Conservation (phyloP, 208 protist genomes). For the Leishmania major region DNA sequence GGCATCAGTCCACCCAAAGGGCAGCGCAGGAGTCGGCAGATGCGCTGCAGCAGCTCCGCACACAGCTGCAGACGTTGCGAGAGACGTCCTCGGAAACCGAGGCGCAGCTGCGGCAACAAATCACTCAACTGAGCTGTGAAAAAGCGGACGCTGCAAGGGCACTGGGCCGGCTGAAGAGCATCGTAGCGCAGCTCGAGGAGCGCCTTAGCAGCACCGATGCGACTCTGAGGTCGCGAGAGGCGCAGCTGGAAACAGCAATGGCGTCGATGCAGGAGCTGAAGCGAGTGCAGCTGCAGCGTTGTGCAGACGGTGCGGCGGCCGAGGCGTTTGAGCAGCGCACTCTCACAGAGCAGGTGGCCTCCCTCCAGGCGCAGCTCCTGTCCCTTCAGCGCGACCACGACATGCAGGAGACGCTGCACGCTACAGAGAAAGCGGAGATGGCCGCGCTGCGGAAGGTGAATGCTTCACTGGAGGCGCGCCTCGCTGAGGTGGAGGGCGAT, state of each 20-base stretch:
- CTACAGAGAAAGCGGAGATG: conserved; percentile 49
- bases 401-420: conserved; percentile 20
- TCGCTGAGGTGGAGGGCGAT: conserved; percentile 71
- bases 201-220: conserved; percentile 10
- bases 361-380: conserved; percentile 21
- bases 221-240: conserved; percentile 15
- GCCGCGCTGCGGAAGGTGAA: conserved; percentile 69
- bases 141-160: conserved; percentile 11
- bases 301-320: conserved; percentile 16
- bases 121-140: conserved; percentile 13
- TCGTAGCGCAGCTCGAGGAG: conserved; percentile 18
- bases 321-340: conserved; percentile 14
- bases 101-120: conserved; percentile 21
- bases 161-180: conserved; percentile 7
- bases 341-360: conserved; percentile 18
- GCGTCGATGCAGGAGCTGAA: conserved; percentile 7
- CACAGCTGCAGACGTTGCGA: conserved; percentile 25
- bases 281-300: conserved; percentile 14
- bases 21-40: background rate
- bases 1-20: background rate
- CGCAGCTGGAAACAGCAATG: conserved; percentile 3
- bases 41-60: conserved; percentile 18
- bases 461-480: conserved; percentile 57
- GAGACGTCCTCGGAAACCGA: conserved; percentile 3
- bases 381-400: conserved; percentile 21